These are phyloP conservation scores for Solanum rostratum DNA, from an alignment of 257 asterid species.

Conservation along the genomic window DNA sequence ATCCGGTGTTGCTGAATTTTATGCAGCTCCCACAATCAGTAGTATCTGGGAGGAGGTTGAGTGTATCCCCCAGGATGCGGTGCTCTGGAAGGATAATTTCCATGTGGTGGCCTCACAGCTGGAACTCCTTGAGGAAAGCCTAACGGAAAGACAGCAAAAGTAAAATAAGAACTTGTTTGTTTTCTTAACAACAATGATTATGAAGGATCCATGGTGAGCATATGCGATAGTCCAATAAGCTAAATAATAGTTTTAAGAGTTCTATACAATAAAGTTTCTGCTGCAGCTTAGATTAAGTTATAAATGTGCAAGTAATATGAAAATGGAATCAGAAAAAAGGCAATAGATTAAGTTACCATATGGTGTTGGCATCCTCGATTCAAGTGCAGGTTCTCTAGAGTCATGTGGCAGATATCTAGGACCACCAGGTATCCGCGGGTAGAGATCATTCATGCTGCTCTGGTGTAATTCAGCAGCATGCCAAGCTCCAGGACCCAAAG, in stretches of 20 bases:
- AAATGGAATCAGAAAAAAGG: neutral
- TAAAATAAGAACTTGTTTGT: neutral
- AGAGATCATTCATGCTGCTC: neutral
- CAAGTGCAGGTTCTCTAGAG: neutral
- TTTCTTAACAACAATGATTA: neutral
- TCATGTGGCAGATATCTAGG: neutral
- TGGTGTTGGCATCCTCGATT: neutral
- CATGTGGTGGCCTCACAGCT: neutral
- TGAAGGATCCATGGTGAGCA: neutral
- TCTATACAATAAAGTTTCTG: neutral
- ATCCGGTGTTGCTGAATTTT: neutral
- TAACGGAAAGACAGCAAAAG: neutral
- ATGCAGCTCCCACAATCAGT: neutral
- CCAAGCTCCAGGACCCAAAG: neutral
- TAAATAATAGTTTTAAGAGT: neutral
- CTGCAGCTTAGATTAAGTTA: neutral
- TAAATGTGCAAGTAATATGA: neutral
- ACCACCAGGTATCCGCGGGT: neutral
- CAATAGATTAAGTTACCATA: slow-evolving; percentile 3
- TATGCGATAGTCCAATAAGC: neutral
- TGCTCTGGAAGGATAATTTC: neutral
- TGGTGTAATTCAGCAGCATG: neutral
- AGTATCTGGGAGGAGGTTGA: neutral
- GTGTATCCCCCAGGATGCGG: neutral
- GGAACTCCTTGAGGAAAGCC: slow-evolving; percentile 2